These are phyloP conservation scores for Aspergillus baeticus DNA, from an alignment of 495 filamentous ascomycete genomes.

Conservation along the genomic window DNA sequence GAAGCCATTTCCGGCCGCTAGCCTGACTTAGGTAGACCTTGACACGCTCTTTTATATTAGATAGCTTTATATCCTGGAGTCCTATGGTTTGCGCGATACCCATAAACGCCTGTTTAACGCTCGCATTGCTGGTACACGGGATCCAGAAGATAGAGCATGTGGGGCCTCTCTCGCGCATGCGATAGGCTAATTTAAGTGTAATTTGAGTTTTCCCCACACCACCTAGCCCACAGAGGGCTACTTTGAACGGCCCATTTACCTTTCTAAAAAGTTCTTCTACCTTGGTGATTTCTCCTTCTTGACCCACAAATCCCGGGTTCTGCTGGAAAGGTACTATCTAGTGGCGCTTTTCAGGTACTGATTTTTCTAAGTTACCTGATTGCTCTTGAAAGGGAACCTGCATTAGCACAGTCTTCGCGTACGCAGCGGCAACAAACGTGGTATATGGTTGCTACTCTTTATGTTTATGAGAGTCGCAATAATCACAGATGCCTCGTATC, in stretches of 20 bases:
- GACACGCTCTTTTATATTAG: not conserved
- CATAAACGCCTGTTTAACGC: not conserved
- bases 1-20: not conserved
- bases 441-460: slow-evolving; percentile 18
- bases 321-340: not conserved
- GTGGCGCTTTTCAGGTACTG: not conserved
- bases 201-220: slow-evolving; percentile 47
- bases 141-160: slow-evolving; percentile 11
- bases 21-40: not conserved
- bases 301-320: not conserved
- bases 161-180: slow-evolving; percentile 25
- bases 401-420: slow-evolving; percentile 26
- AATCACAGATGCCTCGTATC: no score
- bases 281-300: not conserved
- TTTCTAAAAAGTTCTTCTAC: not conserved
- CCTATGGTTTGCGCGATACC: not conserved
- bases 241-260: slow-evolving; percentile 10
- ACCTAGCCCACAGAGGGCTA: slow-evolving; percentile 34
- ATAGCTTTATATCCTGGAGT: not conserved
- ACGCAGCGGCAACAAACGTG: slow-evolving; percentile 31
- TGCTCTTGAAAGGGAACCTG: slow-evolving; percentile 5
- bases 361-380: not conserved
- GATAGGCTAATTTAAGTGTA: slow-evolving; percentile 33
- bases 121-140: not conserved
- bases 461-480: slow-evolving; percentile 22